Base-by-base conservation (phyloP, 2,329 filamentous ascomycete species). In the Teratosphaeriaceae sp. region DNA sequence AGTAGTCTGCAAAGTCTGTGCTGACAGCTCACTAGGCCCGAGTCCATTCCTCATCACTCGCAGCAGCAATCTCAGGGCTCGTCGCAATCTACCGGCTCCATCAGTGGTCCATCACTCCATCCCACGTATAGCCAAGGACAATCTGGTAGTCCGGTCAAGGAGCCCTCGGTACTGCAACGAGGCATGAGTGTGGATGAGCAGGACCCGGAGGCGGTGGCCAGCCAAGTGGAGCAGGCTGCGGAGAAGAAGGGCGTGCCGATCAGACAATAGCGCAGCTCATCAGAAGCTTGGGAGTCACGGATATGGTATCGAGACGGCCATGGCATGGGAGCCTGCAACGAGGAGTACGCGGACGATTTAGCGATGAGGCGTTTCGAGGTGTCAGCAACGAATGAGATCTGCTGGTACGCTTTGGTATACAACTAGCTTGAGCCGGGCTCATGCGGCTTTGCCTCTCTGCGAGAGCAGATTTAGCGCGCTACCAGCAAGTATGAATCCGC, bases 401-500 rank as follows among this genome's bases (percentile, higher is more conserved):
- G n/a, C n/a, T n/a, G n/a, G n/a, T n/a, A n/a, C n/a, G n/a, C n/a
- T n/a, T n/a, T n/a, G n/a, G n/a, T n/a, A n/a, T n/a, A n/a, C n/a
- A n/a, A n/a, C n/a, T n/a, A n/a, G n/a, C n/a, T n/a, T n/a, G n/a
- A n/a, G n/a, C n/a, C n/a, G n/a, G n/a, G 8, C 26, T 27, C 8
- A 8, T n/a, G 35, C 22, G 19, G 19, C n/a, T 16, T 24, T 38
- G n/a, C 38, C 38, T 55, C 55, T 74, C 83, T 83, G 60, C 73
- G 72, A 35, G 88, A 98, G 68, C 65, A 97, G 62, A 67, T 98
- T 98, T 68, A 98, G 66, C 31, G 92, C 92, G 65, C 88, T 95
- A 2, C 92, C 92, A 0, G 92, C 92, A 39, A 98, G 72, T 51
- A 98, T 87, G 61, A 97, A 98, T 1, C 77, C 81, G 48, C 86